A percentile compares a stretch with the other conserved stretches of the same genome.
phyloP scores from a whole-genome alignment of 2,329 filamentous ascomycete genomes.

The Aspergillus novoparasiticus region DNA sequence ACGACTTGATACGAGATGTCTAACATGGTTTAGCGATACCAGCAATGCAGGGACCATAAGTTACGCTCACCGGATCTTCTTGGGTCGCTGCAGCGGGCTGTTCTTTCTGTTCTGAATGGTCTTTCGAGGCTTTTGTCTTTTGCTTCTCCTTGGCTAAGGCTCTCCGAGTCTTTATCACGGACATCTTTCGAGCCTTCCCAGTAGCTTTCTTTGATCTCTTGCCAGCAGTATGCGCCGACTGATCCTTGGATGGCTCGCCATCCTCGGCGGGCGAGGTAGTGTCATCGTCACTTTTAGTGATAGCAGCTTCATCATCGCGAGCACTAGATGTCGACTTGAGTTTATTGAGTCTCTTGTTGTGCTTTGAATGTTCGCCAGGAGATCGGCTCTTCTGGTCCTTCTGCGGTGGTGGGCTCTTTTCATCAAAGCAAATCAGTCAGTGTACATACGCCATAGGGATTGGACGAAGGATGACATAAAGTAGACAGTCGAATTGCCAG shows the following conservation, averaged over 20 bases:
- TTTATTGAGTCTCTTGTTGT: neutral
- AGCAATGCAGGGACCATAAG: no score
- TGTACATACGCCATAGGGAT: neutral
- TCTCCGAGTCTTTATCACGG: slow-evolving; percentile 1
- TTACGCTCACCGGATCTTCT: slow-evolving; percentile 6
- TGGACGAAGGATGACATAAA: neutral
- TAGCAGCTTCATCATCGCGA: neutral
- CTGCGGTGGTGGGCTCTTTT: neutral
- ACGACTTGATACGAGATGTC: slow-evolving; percentile 10
- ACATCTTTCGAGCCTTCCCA: neutral
- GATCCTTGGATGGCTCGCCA: neutral
- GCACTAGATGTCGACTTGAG: neutral
- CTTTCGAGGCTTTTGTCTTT: neutral
- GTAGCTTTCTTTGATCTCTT: neutral
- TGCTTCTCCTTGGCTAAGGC: neutral
- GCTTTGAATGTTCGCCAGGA: neutral
- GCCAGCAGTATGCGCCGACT: neutral
- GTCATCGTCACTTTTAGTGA: neutral
- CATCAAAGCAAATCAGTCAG: neutral
- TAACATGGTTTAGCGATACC: neutral
- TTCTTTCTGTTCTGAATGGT: neutral
- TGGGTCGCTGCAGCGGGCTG: neutral
- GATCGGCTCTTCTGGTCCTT: neutral
- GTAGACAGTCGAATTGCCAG: neutral
- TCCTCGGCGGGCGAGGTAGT: neutral